Percentiles rank a stretch among this genome's conserved stretches.
Evolutionary conservation across 73 alveolate species (phyloP).

Genomic region (Uronychia binucleata): DNA sequence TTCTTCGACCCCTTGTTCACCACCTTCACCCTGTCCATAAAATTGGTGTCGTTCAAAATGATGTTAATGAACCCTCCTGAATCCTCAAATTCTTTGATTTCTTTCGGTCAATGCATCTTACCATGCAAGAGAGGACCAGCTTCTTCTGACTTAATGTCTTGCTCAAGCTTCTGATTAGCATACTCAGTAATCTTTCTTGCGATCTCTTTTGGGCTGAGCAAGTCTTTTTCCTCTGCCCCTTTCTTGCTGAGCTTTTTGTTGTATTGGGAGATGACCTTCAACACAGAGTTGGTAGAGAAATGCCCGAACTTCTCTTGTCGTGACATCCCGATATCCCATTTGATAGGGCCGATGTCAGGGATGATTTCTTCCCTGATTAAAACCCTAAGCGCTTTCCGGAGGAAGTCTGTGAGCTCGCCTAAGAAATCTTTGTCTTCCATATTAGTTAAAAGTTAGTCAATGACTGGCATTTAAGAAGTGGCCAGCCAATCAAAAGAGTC

Average conservation of each 20-base stretch:
- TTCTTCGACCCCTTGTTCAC: slow-evolving; percentile 1
- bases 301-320: not conserved
- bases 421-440: not conserved
- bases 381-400: not conserved
- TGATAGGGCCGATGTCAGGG: not conserved
- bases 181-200: slow-evolving; percentile 22
- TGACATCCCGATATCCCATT: not conserved
- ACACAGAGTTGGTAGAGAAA: not conserved
- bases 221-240: slow-evolving; percentile 10
- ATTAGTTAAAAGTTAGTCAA: too few relatives aligned
- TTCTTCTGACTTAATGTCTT: not conserved
- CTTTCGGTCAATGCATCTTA: slow-evolving; percentile 1
- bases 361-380: not conserved
- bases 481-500: too few relatives aligned
- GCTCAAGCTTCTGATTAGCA: slow-evolving; percentile 7
- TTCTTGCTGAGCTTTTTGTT: slow-evolving; percentile 29
- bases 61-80: slow-evolving; percentile 37
- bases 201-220: slow-evolving; percentile 1
- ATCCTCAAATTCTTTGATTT: slow-evolving; percentile 16
- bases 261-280: not conserved
- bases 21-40: slow-evolving; percentile 49
- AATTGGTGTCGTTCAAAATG: slow-evolving; percentile 6
- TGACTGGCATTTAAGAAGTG: too few relatives aligned
- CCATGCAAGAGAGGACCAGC: not conserved
- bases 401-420: not conserved